A percentile compares a stretch with the other conserved stretches of the same genome.
Evolutionary conservation across 225 moss, liverwort and hornwort genomes (phyloP).

Genomic region (Thuidium tamariscinum): DNA sequence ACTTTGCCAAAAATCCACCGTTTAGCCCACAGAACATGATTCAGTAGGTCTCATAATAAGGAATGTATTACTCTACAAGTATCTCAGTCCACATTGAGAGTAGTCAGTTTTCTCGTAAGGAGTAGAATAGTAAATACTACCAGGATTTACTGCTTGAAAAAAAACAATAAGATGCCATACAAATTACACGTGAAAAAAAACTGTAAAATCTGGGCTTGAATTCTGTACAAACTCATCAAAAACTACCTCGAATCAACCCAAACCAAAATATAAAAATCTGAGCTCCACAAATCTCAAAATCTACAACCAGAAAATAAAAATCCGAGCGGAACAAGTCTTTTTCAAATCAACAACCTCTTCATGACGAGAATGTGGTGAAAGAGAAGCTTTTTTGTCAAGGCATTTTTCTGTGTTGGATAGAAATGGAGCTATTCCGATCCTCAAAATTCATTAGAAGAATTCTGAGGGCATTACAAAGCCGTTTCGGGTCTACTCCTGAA

Average conservation of each 20-base stretch:
- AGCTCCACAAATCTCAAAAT: not conserved
- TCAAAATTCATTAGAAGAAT: too few species aligned
- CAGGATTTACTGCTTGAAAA: not conserved
- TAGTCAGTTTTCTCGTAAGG: not conserved
- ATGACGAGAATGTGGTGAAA: not conserved
- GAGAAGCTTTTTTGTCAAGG: not conserved
- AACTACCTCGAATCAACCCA: not conserved
- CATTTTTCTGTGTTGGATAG: too few species aligned
- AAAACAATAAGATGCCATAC: not conserved
- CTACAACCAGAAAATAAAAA: not conserved
- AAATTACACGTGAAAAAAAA: not conserved
- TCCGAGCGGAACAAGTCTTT: not conserved
- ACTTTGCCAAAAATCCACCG: too few species aligned
- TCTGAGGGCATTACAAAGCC: too few species aligned
- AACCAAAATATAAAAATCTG: not conserved
- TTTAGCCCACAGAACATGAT: too few species aligned
- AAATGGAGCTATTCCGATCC: too few species aligned
- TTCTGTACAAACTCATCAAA: slow-evolving; percentile 10
- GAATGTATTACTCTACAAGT: too few species aligned
- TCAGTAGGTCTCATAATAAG: too few species aligned
- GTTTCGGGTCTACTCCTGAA: too few species aligned
- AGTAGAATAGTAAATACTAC: not conserved
- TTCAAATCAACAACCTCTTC: not conserved
- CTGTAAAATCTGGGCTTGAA: not conserved
- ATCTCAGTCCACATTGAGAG: not conserved